Conservation (phyloP, 805 yeast genomes). For the Ogataea chonburiensis region DNA sequence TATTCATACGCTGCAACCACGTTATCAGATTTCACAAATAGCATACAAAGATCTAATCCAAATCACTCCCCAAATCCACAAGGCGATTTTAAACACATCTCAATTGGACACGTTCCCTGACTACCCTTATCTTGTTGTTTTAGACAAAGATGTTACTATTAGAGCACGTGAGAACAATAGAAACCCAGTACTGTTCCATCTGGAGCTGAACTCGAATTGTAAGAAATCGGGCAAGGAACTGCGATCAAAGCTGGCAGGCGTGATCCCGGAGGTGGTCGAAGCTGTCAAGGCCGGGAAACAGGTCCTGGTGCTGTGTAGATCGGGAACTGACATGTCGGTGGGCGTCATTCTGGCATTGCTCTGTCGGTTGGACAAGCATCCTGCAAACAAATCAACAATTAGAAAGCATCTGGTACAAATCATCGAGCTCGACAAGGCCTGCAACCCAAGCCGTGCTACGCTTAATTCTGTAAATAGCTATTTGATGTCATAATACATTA, state of each 20-base stretch:
- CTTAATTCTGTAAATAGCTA: constrained; percentile 65
- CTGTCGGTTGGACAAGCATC: constrained; percentile 28
- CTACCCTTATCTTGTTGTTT: constrained; percentile 30
- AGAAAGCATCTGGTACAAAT: constrained; percentile 55
- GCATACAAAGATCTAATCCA: constrained; percentile 5
- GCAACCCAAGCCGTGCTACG: constrained; percentile 77
- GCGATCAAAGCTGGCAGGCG: constrained; percentile 44
- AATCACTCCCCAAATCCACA: constrained; percentile 12
- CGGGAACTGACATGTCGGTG: constrained; percentile 64
- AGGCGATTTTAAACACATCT: constrained; percentile 7
- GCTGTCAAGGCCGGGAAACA: constrained; percentile 4
- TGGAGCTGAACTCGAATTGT: constrained; percentile 28
- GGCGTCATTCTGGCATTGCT: constrained; percentile 56
- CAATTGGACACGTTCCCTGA: not conserved
- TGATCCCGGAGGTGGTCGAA: constrained; percentile 34
- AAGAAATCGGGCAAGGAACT: constrained; percentile 70
- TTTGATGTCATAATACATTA: constrained; percentile 41
- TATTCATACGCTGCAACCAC: constrained; percentile 4
- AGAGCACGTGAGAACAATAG: constrained; percentile 14
- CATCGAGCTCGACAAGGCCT: constrained; percentile 42
- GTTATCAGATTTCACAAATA: not conserved
- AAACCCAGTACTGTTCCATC: constrained; percentile 25
- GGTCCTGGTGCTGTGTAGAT: constrained; percentile 54
- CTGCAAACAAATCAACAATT: constrained; percentile 20
- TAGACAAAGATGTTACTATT: constrained; percentile 16